These are phyloP conservation scores for Hibiscus tridactylites DNA, from an alignment of 345 rosid species.

Conservation along the genomic window DNA sequence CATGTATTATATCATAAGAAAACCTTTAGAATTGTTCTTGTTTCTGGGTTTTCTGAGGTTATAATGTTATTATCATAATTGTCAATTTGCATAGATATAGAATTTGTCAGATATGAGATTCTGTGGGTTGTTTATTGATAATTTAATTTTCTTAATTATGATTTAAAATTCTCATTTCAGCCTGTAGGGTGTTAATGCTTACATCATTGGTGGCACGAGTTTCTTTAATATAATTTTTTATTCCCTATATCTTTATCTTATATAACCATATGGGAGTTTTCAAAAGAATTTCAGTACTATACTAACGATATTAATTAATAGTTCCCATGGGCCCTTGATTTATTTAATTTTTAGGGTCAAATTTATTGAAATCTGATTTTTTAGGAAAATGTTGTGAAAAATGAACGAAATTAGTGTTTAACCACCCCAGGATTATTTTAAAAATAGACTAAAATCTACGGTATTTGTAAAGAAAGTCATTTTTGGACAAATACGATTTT, in stretches of 20 bases:
- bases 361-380: too few species aligned
- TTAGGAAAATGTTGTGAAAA: too few species aligned
- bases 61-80: constrained; percentile 5
- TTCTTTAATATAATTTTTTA: constrained; percentile 9
- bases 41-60: background rate
- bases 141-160: constrained; percentile 1
- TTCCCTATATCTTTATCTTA: background rate
- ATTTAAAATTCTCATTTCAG: background rate
- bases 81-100: constrained; percentile 12
- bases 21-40: background rate
- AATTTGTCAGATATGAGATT: constrained; percentile 30
- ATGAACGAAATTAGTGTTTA: too few species aligned
- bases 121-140: constrained; percentile 40
- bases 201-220: constrained; percentile 23
- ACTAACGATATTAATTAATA: too few species aligned
- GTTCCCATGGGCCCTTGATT: too few species aligned
- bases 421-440: too few species aligned
- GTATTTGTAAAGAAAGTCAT: too few species aligned
- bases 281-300: too few species aligned
- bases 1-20: background rate
- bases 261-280: constrained; percentile 14
- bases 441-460: too few species aligned
- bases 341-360: too few species aligned
- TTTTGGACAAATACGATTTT: too few species aligned
- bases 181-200: constrained; percentile 13